phyloP scores from a whole-genome alignment of 163 green algal species.

The Chlorella variabilis region DNA sequence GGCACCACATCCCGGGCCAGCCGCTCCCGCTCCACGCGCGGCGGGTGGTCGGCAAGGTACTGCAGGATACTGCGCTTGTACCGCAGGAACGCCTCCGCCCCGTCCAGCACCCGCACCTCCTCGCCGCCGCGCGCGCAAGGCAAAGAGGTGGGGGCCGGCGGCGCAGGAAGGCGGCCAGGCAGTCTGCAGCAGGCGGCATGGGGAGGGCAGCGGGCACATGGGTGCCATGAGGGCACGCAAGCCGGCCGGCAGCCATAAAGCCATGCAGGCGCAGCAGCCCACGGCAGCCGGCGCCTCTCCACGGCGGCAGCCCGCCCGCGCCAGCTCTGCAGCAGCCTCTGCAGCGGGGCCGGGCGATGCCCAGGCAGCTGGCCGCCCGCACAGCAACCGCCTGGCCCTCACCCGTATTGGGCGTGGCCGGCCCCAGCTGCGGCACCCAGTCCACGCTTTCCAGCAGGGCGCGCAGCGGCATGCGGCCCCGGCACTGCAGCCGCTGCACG shows the following conservation, averaged over 20 bases:
- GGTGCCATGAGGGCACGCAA: no score
- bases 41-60: constrained; percentile 10
- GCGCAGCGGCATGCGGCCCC: not conserved
- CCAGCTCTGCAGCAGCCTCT: no score
- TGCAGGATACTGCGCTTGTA: constrained; percentile 13
- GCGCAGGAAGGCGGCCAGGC: not conserved
- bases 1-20: not conserved
- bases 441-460: not conserved
- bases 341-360: no score
- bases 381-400: no score
- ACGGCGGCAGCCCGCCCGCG: no score
- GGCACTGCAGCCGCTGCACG: not conserved
- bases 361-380: no score
- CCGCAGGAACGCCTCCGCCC: not conserved
- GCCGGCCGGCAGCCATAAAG: no score
- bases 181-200: not conserved
- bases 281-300: no score
- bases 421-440: not conserved
- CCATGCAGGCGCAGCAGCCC: not conserved
- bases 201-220: not conserved
- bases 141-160: not conserved
- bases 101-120: not conserved
- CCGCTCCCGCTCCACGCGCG: not conserved
- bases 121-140: not conserved
- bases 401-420: no score